phyloP scores from a whole-genome alignment of 768 basidiomycete species.

The Hirschioporus abietinus region DNA sequence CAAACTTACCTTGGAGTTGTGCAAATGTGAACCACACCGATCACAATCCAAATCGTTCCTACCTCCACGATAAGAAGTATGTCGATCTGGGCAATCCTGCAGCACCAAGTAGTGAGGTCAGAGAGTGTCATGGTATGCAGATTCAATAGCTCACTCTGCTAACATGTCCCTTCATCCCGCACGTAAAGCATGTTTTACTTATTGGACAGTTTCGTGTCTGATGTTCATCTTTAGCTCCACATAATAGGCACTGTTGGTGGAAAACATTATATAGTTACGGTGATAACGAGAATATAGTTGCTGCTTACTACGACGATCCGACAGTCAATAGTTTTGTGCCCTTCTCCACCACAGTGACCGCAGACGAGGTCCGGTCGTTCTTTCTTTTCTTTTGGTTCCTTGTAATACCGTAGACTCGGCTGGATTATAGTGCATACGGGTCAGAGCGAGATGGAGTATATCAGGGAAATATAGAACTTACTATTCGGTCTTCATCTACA shows the following conservation, averaged over 20 bases:
- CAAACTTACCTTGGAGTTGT: slow-evolving; percentile 54
- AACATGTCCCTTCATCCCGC: slow-evolving; percentile 82
- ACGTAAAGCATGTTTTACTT: slow-evolving; percentile 73
- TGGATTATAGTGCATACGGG: slow-evolving; percentile 7
- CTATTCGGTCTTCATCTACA: slow-evolving; percentile 57
- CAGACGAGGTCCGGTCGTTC: slow-evolving; percentile 40
- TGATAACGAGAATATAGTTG: slow-evolving; percentile 3
- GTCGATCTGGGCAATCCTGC: slow-evolving; percentile 70
- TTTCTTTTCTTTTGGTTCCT: slow-evolving; percentile 36
- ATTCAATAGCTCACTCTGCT: slow-evolving; percentile 43
- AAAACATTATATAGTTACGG: neutral
- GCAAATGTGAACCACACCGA: slow-evolving; percentile 60
- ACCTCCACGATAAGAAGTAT: slow-evolving; percentile 20
- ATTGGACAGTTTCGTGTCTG: slow-evolving; percentile 73
- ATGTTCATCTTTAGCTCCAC: slow-evolving; percentile 78
- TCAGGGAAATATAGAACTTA: slow-evolving; percentile 32
- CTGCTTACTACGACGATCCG: slow-evolving; percentile 61
- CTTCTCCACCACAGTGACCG: slow-evolving; percentile 74
- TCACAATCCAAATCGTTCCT: slow-evolving; percentile 48
- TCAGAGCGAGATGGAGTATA: neutral
- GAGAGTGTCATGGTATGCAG: neutral
- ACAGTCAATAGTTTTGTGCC: slow-evolving; percentile 65
- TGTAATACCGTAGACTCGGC: slow-evolving; percentile 61
- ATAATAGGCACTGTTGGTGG: slow-evolving; percentile 61
- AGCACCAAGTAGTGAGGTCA: neutral